These are phyloP conservation scores for Colletotrichum viniferum DNA, from an alignment of 2,329 filamentous ascomycete genomes.

Conservation along the genomic window DNA sequence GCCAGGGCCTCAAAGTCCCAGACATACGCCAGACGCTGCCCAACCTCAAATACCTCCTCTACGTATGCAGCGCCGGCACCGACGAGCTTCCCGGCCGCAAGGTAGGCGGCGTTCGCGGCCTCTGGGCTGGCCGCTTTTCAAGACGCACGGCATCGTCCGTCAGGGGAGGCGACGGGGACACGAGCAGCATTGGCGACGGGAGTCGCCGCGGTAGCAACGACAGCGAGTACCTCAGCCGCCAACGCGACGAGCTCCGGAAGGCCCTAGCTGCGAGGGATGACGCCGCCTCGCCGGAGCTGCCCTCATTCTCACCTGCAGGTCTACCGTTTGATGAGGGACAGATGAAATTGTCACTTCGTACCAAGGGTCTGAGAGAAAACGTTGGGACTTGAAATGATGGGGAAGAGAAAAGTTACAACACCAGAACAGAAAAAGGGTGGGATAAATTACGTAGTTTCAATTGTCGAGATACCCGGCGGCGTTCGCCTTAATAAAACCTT, in stretches of 20 bases:
- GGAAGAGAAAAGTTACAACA: background rate
- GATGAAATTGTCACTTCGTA: slow-evolving; percentile 55
- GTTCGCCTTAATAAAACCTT: background rate
- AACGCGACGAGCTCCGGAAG: slow-evolving; percentile 45
- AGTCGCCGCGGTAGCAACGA: slow-evolving; percentile 50
- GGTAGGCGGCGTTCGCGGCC: slow-evolving; percentile 62
- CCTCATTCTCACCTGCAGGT: slow-evolving; percentile 20
- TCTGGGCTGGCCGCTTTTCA: slow-evolving; percentile 56
- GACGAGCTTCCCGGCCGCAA: slow-evolving; percentile 67
- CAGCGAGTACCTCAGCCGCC: slow-evolving; percentile 43
- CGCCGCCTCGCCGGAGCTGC: slow-evolving; percentile 12
- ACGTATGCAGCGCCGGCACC: slow-evolving; percentile 82
- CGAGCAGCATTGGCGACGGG: slow-evolving; percentile 39
- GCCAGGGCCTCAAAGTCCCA: slow-evolving; percentile 77
- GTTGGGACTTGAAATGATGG: slow-evolving; percentile 12
- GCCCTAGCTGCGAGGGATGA: slow-evolving; percentile 32
- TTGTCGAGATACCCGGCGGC: slow-evolving; percentile 16
- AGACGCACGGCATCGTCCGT: slow-evolving; percentile 28
- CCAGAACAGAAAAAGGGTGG: background rate
- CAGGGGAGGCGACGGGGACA: slow-evolving; percentile 37
- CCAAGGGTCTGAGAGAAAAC: slow-evolving; percentile 61
- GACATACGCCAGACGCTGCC: slow-evolving; percentile 92
- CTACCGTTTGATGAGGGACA: slow-evolving; percentile 53
- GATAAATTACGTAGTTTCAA: slow-evolving; percentile 3
- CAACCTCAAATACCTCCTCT: slow-evolving; percentile 91